A percentile compares a stretch with the other conserved stretches of the same genome.
phyloP scores from a whole-genome alignment of 345 rosid genomes.

The Gossypium stocksii region DNA sequence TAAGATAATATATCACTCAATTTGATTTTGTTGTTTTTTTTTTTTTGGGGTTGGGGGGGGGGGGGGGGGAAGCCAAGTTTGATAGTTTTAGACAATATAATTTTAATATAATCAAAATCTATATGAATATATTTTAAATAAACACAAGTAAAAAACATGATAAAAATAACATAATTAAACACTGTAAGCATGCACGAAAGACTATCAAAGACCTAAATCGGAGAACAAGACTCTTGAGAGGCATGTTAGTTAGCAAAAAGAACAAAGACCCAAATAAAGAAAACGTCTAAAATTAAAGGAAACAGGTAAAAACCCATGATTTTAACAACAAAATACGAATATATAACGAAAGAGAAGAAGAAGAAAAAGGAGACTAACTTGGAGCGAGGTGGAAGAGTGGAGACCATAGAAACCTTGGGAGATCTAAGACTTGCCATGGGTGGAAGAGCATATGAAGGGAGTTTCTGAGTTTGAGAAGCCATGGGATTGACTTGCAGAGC shows the following conservation, averaged over 20 bases:
- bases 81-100: too few species aligned
- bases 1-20: background rate
- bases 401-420: constrained; percentile 68
- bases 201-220: too few species aligned
- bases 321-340: background rate
- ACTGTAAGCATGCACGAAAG: too few species aligned
- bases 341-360: background rate
- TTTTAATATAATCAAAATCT: too few species aligned
- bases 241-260: background rate
- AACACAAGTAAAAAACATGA: too few species aligned
- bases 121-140: too few species aligned
- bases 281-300: constrained; percentile 16
- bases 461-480: constrained; percentile 43
- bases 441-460: constrained; percentile 55
- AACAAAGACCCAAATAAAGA: constrained; percentile 25
- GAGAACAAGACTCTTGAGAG: too few species aligned
- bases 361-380: constrained; percentile 36
- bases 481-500: constrained; percentile 64
- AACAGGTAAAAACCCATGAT: background rate
- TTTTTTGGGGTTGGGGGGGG: too few species aligned
- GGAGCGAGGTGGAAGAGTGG: constrained; percentile 56
- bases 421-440: constrained; percentile 61
- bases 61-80: too few species aligned
- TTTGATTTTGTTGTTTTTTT: too few species aligned
- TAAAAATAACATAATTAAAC: too few species aligned